These are phyloP conservation scores for Coemansia sp. DNA, from an alignment of 371 early-diverging fungal genomes.

Conservation along the genomic window DNA sequence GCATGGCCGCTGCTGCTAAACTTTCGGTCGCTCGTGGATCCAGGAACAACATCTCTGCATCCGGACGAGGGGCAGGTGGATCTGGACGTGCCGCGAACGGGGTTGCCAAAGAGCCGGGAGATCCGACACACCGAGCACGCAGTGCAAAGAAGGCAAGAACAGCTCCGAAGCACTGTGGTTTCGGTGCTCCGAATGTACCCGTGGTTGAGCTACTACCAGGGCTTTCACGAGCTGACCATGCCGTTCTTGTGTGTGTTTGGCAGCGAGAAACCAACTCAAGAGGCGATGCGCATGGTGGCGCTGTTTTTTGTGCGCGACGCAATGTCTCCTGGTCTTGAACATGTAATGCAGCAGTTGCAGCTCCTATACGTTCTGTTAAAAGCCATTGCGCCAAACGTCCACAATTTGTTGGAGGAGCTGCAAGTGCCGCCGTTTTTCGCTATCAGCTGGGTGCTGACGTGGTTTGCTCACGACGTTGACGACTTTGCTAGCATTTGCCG, in stretches of 20 bases:
- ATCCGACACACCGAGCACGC: slow-evolving; percentile 18
- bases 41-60: slow-evolving; percentile 9
- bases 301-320: slow-evolving; percentile 54
- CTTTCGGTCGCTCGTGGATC: slow-evolving; percentile 27
- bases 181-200: slow-evolving; percentile 43
- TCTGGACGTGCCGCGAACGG: slow-evolving; percentile 44
- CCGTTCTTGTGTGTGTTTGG: slow-evolving; percentile 49
- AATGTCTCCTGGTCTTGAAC: slow-evolving; percentile 46
- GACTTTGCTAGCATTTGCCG: slow-evolving; percentile 61
- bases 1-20: slow-evolving; percentile 49
- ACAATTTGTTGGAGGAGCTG: slow-evolving; percentile 43
- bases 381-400: slow-evolving; percentile 22
- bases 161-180: slow-evolving; percentile 36
- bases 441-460: slow-evolving; percentile 83
- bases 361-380: slow-evolving; percentile 41
- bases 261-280: slow-evolving; percentile 36
- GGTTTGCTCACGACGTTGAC: slow-evolving; percentile 79
- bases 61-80: slow-evolving; percentile 47
- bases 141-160: slow-evolving; percentile 30
- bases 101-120: slow-evolving; percentile 31
- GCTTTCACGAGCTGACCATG: slow-evolving; percentile 49
- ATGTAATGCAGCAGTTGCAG: slow-evolving; percentile 41
- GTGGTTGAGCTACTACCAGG: slow-evolving; percentile 53
- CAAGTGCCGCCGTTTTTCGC: slow-evolving; percentile 76
- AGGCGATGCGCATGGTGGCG: slow-evolving; percentile 42